Evolutionary conservation across 495 filamentous ascomycete species (phyloP), one percentile per base, ranked within the genome.

Genomic region (Tuber calosporum): DNA sequence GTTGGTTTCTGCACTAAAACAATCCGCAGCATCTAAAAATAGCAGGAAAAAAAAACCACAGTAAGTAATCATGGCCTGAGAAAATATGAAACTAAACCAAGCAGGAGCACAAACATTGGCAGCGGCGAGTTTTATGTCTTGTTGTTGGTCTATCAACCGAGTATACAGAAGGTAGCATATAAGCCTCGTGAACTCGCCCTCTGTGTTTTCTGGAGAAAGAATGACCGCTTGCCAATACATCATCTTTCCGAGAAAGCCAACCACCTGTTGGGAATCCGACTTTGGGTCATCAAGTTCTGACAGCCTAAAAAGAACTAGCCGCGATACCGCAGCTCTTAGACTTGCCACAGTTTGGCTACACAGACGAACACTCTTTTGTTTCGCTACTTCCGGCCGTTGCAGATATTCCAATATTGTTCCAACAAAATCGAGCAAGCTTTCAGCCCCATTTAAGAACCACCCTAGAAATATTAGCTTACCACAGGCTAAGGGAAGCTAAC

Each of bases 201-300:
- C 93, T 2, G 86, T 84, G 36, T 92, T 90, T 11, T 93, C 87
- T 39, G 90, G 87, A 41, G 88, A 88, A n/a, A 97, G 84, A 43
- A 97, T 86, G 37, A 96, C 91, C 19, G 91, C 92, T 81, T 98
- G 95, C 95, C 95, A 99, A 82, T 98, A 98, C 3, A 90, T 87
- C 76, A 99, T 86, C 78, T 92, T 94, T 58, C 92, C 86, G 82
- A 99, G 85, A 70, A 93, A 92, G 9, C 84, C 82, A 5, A 91
- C 82, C 5, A 90, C 87, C 42, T 91, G 88, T 13, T 83, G 74
- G 42, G 88, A 85, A 43, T 87, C 83, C 4, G 83, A 84, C 69
- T 88, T 83, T 2, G 85, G 81, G 42, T 91, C 89, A 70, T 94
- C 90, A 70, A 92, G 86, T 77, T 97, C 93, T 4, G 93, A 96